phyloP scores from a whole-genome alignment of 306 rosid genomes.

The Dryas octopetala region DNA sequence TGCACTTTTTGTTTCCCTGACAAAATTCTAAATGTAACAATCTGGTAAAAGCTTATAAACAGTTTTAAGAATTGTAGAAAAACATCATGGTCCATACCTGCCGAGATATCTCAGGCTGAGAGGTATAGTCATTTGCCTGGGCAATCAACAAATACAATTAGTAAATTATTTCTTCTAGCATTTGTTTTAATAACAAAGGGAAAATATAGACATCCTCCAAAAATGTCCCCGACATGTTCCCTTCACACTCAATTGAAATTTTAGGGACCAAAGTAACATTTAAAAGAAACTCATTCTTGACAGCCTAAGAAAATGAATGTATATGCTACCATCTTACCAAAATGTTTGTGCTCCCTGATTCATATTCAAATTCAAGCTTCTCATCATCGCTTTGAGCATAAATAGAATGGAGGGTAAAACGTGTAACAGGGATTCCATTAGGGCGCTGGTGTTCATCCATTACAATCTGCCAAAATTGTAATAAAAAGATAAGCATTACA shows the following conservation, averaged over 20 bases:
- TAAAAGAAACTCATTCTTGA: not conserved
- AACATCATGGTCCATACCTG: conserved; percentile 56
- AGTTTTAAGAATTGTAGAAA: not conserved
- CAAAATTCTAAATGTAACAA: not conserved
- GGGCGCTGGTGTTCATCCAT: conserved; percentile 96
- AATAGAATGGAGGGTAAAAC: conserved; percentile 83
- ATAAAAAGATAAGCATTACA: not conserved
- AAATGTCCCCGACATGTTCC: not conserved
- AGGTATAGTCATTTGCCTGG: conserved; percentile 73
- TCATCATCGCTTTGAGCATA: conserved; percentile 91
- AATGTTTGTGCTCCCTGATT: conserved; percentile 88
- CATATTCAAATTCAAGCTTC: conserved; percentile 96
- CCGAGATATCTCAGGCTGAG: conserved; percentile 78
- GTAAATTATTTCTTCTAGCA: not conserved
- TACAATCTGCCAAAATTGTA: conserved; percentile 65
- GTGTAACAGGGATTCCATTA: conserved; percentile 91
- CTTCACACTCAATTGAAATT: not conserved
- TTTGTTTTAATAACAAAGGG: not conserved
- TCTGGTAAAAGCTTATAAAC: not conserved
- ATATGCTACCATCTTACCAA: conserved; percentile 53
- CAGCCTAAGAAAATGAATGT: not conserved
- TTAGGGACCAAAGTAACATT: not conserved
- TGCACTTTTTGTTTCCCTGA: not conserved
- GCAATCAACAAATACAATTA: conserved; percentile 9
- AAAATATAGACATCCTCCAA: not conserved